Percentiles rank a stretch among this genome's conserved stretches.
These are phyloP conservation scores for Penicillium sclerotigenum DNA, from an alignment of 2,329 filamentous ascomycete genomes.

Conservation along the genomic window DNA sequence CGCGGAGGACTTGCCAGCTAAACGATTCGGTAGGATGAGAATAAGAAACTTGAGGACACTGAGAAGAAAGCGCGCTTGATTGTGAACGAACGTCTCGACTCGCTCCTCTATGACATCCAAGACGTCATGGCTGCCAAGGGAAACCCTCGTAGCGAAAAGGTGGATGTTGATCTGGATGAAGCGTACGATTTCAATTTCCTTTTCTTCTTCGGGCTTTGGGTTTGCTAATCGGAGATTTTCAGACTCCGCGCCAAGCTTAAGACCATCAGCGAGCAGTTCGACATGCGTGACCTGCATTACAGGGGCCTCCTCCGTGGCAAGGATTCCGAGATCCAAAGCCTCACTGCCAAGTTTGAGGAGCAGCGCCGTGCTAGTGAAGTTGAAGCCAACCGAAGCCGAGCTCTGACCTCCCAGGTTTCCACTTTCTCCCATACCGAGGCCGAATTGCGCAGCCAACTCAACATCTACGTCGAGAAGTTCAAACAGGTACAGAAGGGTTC, in stretches of 20 bases:
- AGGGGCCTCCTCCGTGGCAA: slow-evolving; percentile 89
- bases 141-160: slow-evolving; percentile 72
- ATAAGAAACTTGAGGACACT: slow-evolving; percentile 82
- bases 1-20: slow-evolving; percentile 2
- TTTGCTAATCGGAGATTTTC: slow-evolving; percentile 19
- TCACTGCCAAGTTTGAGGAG: slow-evolving; percentile 82
- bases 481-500: slow-evolving; percentile 74
- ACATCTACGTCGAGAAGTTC: slow-evolving; percentile 98
- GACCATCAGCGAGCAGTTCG: slow-evolving; percentile 93
- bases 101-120: slow-evolving; percentile 77
- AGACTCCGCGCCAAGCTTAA: slow-evolving; percentile 72
- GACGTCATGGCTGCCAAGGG: slow-evolving; percentile 85
- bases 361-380: slow-evolving; percentile 84
- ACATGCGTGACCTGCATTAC: slow-evolving; percentile 91
- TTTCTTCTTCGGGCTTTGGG: neutral
- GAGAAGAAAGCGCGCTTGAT: slow-evolving; percentile 78
- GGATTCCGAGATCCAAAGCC: slow-evolving; percentile 90
- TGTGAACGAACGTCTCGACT: slow-evolving; percentile 80
- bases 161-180: slow-evolving; percentile 86
- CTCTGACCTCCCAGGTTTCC: slow-evolving; percentile 85
- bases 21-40: slow-evolving; percentile 66
- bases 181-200: slow-evolving; percentile 57
- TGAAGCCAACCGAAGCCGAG: slow-evolving; percentile 74
- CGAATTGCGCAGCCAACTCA: slow-evolving; percentile 89
- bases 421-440: slow-evolving; percentile 95